phyloP scores from a whole-genome alignment of 2,329 filamentous ascomycete genomes.

The Emergomyces orientalis region DNA sequence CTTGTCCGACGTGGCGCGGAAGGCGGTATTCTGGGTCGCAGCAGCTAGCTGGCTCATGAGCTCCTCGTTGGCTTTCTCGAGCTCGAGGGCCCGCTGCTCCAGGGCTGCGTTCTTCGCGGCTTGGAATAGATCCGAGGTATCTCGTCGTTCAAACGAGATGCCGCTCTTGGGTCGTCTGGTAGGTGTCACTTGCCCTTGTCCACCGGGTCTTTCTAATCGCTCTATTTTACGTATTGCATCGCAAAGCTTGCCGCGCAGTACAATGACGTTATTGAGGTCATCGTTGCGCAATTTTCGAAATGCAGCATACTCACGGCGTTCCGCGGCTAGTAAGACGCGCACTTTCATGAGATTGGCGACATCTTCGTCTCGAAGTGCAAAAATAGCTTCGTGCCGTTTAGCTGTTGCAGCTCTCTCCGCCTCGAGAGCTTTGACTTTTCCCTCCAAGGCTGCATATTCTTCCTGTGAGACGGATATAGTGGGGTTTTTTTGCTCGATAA shows the following conservation, averaged over 20 bases:
- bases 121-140: constrained; percentile 33
- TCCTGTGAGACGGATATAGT: constrained; percentile 26
- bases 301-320: constrained; percentile 31
- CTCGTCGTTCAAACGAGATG: constrained; percentile 23
- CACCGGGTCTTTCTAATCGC: constrained; percentile 15
- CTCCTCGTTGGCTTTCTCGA: constrained; percentile 33
- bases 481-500: constrained; percentile 10
- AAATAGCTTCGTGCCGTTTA: constrained; percentile 34
- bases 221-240: constrained; percentile 33
- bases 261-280: constrained; percentile 33
- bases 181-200: constrained; percentile 14
- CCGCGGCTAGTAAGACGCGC: constrained; percentile 31
- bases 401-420: constrained; percentile 29
- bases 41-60: constrained; percentile 23
- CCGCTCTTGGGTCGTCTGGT: constrained; percentile 23
- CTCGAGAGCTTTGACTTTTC: constrained; percentile 27
- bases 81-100: constrained; percentile 35
- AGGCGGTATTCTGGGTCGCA: neutral
- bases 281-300: constrained; percentile 35
- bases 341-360: constrained; percentile 38
- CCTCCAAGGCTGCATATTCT: constrained; percentile 28
- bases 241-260: constrained; percentile 32
- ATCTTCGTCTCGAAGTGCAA: constrained; percentile 35
- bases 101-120: constrained; percentile 35
- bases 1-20: neutral